A percentile compares a stretch with the other conserved stretches of the same genome.
These are phyloP conservation scores for Corymbia maculata DNA, from an alignment of 345 rosid genomes.

Conservation along the genomic window DNA sequence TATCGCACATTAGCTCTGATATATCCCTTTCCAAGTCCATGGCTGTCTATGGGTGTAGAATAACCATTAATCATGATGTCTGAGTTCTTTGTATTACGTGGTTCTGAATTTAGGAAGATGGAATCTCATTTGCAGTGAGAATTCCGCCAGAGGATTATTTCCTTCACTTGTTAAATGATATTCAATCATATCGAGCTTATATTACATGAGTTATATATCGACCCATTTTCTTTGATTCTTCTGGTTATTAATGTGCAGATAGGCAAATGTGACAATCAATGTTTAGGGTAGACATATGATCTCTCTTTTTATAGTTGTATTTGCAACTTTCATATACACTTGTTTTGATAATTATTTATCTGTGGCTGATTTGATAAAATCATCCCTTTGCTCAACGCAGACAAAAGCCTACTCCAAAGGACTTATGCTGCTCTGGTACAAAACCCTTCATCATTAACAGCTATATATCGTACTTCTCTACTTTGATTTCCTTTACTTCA, in stretches of 20 bases:
- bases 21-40: not conserved
- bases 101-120: not conserved
- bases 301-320: not conserved
- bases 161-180: not conserved
- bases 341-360: not conserved
- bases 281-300: not conserved
- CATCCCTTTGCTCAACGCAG: slow-evolving; percentile 54
- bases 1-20: not conserved
- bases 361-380: not conserved
- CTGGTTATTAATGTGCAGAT: not conserved
- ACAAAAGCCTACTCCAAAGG: slow-evolving; percentile 88
- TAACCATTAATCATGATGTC: not conserved
- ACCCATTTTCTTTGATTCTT: not conserved
- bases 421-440: slow-evolving; percentile 84
- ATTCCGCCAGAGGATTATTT: not conserved
- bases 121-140: not conserved
- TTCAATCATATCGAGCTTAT: not conserved
- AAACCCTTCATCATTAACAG: not conserved
- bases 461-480: not conserved
- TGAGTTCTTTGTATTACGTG: not conserved
- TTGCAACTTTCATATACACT: not conserved
- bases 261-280: not conserved
- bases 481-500: not conserved
- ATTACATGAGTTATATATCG: not conserved
- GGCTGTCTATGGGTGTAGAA: not conserved